Evolutionary conservation across 192 early-diverging fungal genomes (phyloP), one percentile per base, ranked within the genome.

Genomic region (Linnemannia zychae): DNA sequence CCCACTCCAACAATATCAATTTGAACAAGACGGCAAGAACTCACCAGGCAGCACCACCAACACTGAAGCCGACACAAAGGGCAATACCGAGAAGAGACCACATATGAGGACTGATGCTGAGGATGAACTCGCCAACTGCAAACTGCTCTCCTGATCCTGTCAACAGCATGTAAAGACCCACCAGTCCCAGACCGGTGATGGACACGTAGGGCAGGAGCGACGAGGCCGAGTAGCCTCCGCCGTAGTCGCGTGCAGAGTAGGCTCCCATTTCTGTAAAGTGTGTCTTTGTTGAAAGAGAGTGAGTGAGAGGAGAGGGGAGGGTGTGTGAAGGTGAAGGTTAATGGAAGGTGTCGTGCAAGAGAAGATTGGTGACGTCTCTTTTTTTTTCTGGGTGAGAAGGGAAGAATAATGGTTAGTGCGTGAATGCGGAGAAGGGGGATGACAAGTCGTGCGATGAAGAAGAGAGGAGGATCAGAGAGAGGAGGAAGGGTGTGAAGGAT

Each of bases 31-130:
- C n/a, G n/a, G n/a, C n/a, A n/a, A n/a, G n/a, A n/a, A 20, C 65
- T 72, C 67, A 97, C 96, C 98, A 99, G 7, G 97, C 97, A 50
- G 98, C 98, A 37, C 97, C 98, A 28, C 94, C 90, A 18, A 99
- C 97, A 77, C 94, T 95, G 44, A 99, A 88, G 3, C 95, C 96
- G 67, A 98, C 96, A 78, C 95, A 96, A 63, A 98, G 87, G 0
- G 90, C 88, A 66, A 96, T 97, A 22, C 98, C 97, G 70, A 96
- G 87, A 20, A 97, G 76, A 0, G 95, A 94, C 97, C 97, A 99
- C 90, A 94, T 92, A 89, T 96, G 97, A 18, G 97, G 97, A 67
- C 94, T 94, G 7, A 95, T 93, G 18, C 90, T 89, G 66, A 92
- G 72, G 28, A 99, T 86, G 75, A 96, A 96, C 47, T 90, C 85